A percentile compares a stretch with the other conserved stretches of the same genome.
Conservation (phyloP, 2,329 filamentous ascomycete genomes). For the Tolypocladium ophioglossoides region DNA sequence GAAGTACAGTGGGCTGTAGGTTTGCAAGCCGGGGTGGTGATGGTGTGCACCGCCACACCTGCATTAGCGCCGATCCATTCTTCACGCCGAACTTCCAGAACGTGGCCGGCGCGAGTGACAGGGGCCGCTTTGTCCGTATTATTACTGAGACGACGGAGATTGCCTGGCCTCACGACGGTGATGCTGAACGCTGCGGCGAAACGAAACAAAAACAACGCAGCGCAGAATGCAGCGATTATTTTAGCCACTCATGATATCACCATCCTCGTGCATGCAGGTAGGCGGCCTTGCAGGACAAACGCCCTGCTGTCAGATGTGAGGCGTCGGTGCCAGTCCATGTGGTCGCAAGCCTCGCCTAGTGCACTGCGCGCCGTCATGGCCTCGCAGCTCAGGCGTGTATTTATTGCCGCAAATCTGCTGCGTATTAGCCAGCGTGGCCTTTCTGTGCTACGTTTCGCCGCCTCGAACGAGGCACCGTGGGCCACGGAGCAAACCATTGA, state of each 20-base stretch:
- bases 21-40: conserved; percentile 5
- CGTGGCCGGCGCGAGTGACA: neutral
- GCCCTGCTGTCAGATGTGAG: too few species aligned
- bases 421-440: neutral
- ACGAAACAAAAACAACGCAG: neutral
- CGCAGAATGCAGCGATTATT: neutral
- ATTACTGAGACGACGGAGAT: neutral
- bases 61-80: conserved; percentile 25
- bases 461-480: neutral
- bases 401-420: too few species aligned
- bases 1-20: too few species aligned
- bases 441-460: neutral
- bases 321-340: too few species aligned
- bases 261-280: neutral
- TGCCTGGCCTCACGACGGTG: neutral
- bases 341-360: too few species aligned
- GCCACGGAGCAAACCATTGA: neutral
- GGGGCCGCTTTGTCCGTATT: neutral
- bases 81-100: conserved; percentile 3
- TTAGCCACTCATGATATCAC: neutral
- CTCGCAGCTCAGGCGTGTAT: too few species aligned
- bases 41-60: conserved; percentile 24
- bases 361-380: too few species aligned
- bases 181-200: neutral
- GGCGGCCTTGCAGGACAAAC: too few species aligned